A percentile compares a stretch with the other conserved stretches of the same genome.
Conservation (phyloP, 2,329 filamentous ascomycete genomes). For the Paradendryphiella salina region DNA sequence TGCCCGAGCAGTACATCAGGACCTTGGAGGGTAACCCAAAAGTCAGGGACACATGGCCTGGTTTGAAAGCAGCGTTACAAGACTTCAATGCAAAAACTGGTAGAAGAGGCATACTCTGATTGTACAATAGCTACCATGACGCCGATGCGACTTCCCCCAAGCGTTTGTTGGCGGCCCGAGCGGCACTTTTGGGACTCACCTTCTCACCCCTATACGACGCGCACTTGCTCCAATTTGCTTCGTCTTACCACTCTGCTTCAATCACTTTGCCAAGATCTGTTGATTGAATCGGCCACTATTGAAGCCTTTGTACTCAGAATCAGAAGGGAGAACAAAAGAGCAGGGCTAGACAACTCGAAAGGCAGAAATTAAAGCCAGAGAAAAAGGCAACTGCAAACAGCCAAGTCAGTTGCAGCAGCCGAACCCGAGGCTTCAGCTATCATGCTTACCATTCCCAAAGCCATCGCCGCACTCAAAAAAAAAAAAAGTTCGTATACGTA, state of each 20-base stretch:
- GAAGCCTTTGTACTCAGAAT: too few relatives aligned
- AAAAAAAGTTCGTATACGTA: background rate
- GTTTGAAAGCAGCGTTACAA: constrained; percentile 22
- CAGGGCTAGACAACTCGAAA: too few relatives aligned
- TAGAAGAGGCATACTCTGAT: constrained; percentile 13
- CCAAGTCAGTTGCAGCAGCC: background rate
- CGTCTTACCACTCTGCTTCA: background rate
- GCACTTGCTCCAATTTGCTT: background rate
- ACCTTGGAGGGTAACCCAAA: constrained; percentile 25
- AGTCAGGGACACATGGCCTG: constrained; percentile 24
- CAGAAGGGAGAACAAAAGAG: too few relatives aligned
- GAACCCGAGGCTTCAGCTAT: background rate
- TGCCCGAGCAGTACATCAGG: constrained; percentile 25
- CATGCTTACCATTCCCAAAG: constrained; percentile 20
- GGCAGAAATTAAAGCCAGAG: too few relatives aligned
- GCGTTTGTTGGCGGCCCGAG: constrained; percentile 3
- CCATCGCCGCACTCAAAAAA: constrained; percentile 7
- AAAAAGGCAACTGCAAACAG: too few relatives aligned
- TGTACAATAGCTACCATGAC: background rate
- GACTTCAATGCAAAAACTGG: constrained; percentile 30
- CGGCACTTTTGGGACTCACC: background rate
- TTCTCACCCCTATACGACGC: background rate
- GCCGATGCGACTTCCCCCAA: background rate
- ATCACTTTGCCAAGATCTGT: background rate
- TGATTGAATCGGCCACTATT: too few relatives aligned